Evolutionary conservation across 2,329 filamentous ascomycete species (phyloP).

Genomic region (Fusarium oxysporum): DNA sequence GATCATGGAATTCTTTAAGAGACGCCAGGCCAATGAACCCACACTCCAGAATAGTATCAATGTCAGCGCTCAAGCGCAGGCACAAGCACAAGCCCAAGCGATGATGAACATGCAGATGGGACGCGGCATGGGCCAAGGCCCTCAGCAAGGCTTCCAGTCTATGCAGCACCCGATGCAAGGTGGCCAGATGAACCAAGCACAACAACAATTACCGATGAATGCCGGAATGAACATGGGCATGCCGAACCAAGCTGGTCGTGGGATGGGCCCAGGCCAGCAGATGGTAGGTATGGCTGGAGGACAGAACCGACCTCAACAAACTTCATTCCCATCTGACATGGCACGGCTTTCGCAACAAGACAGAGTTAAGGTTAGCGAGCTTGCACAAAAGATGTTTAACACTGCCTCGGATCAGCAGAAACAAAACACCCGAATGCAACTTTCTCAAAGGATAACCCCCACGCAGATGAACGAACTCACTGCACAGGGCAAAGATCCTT

Average conservation of each 20-base stretch:
- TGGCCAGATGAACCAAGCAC: constrained; percentile 61
- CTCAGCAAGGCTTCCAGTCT: constrained; percentile 67
- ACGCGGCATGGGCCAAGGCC: constrained; percentile 61
- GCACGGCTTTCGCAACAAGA: constrained; percentile 58
- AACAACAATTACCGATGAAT: constrained; percentile 46
- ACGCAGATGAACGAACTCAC: constrained; percentile 60
- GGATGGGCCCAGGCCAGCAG: constrained; percentile 58
- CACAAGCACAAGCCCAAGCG: constrained; percentile 55
- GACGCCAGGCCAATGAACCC: constrained; percentile 63
- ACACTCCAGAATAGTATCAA: constrained; percentile 63
- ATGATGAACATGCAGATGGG: constrained; percentile 68
- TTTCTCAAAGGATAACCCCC: constrained; percentile 55
- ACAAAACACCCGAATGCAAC: constrained; percentile 44
- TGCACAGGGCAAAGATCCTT: constrained; percentile 60
- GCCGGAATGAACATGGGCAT: constrained; percentile 51
- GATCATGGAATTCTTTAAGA: constrained; percentile 61
- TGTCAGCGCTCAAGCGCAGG: constrained; percentile 54
- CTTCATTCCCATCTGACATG: constrained; percentile 49
- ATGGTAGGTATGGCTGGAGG: constrained; percentile 54
- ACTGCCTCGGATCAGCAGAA: constrained; percentile 60
- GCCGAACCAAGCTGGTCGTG: constrained; percentile 51
- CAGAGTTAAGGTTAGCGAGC: constrained; percentile 57
- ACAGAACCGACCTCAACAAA: constrained; percentile 48
- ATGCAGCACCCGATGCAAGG: constrained; percentile 70
- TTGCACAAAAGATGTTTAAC: constrained; percentile 56